Evolutionary conservation across 1,139 yeast genomes (phyloP).

Genomic region (Yamadazyma blattariae): DNA sequence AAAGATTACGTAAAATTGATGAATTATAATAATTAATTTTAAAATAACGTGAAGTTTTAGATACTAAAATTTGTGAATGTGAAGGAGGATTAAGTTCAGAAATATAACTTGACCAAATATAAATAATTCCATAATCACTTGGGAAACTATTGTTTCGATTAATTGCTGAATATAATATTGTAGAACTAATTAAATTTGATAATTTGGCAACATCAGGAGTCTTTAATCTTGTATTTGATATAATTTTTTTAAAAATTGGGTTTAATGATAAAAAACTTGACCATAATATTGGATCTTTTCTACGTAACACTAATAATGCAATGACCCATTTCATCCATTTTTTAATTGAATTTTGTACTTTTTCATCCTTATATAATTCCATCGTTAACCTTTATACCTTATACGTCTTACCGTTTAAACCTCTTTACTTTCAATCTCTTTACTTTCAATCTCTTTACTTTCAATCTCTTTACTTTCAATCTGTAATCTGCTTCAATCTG

Average conservation of each 20-base stretch:
- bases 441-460: no score
- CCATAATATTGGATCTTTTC: slow-evolving; percentile 28
- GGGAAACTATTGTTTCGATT: slow-evolving; percentile 28
- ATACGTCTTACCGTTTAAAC: no score
- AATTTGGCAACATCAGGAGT: slow-evolving; percentile 1
- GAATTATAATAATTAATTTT: slow-evolving; percentile 24
- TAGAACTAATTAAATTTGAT: slow-evolving; percentile 24
- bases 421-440: no score
- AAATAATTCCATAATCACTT: slow-evolving; percentile 39
- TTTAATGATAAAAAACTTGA: slow-evolving; percentile 33
- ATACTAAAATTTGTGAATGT: slow-evolving; percentile 25
- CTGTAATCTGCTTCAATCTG: no score
- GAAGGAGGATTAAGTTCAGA: slow-evolving; percentile 37
- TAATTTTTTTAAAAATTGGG: slow-evolving; percentile 22
- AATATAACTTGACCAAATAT: slow-evolving; percentile 31
- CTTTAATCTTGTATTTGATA: not conserved
- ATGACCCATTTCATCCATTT: slow-evolving; percentile 34
- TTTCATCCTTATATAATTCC: not conserved
- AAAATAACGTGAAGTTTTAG: slow-evolving; percentile 24
- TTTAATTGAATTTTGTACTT: slow-evolving; percentile 7
- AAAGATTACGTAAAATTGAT: slow-evolving; percentile 19
- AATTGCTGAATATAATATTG: slow-evolving; percentile 31
- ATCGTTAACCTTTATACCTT: not conserved
- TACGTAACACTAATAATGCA: slow-evolving; percentile 22
- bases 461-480: no score